Percentiles rank a stretch among this genome's conserved stretches.
phyloP scores from a whole-genome alignment of 2,329 filamentous ascomycete species.

The Penicillium fuscoglaucum region DNA sequence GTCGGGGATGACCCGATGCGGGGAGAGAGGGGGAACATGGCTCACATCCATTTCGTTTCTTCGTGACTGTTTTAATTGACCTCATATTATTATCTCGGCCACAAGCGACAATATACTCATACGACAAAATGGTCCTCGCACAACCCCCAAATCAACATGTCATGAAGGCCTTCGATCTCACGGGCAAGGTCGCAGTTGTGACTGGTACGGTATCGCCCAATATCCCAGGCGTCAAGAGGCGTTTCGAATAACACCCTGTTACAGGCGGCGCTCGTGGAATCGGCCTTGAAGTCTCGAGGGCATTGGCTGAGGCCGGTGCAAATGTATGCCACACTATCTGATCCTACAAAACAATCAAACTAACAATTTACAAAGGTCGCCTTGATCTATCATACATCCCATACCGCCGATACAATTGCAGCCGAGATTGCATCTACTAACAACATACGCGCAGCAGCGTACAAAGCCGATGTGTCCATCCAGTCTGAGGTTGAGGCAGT shows the following conservation, averaged over 20 bases:
- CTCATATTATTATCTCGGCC: background rate
- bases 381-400: slow-evolving; percentile 35
- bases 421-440: slow-evolving; percentile 30
- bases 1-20: slow-evolving; percentile 7
- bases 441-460: slow-evolving; percentile 34
- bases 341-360: background rate
- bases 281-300: slow-evolving; percentile 42
- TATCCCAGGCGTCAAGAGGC: no score
- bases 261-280: slow-evolving; percentile 39
- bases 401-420: slow-evolving; percentile 26
- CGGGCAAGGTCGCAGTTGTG: slow-evolving; percentile 30
- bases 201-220: slow-evolving; percentile 19
- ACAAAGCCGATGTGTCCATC: slow-evolving; percentile 36
- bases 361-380: slow-evolving; percentile 22
- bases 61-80: background rate
- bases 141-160: slow-evolving; percentile 23
- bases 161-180: slow-evolving; percentile 24
- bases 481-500: slow-evolving; percentile 32
- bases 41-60: background rate
- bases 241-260: background rate
- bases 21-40: background rate
- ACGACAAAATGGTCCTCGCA: slow-evolving; percentile 26
- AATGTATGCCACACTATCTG: slow-evolving; percentile 25
- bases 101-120: background rate
- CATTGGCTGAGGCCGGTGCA: slow-evolving; percentile 43